Percentiles rank a stretch among this genome's conserved stretches.
Evolutionary conservation across 805 yeast species (phyloP).

Genomic region (Wickerhamia fluorescens): DNA sequence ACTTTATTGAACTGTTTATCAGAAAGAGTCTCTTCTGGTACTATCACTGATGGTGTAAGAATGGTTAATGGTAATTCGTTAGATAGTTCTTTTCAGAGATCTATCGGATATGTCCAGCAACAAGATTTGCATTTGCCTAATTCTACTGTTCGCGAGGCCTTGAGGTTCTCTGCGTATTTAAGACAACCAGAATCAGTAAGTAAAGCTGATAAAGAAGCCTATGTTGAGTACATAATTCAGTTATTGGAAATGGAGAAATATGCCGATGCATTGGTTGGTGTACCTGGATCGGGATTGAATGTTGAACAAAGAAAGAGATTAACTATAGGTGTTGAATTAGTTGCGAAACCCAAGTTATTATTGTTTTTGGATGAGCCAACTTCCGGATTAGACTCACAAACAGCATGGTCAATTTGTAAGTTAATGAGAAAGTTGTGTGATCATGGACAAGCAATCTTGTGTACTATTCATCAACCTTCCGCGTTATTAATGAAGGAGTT

Average conservation of each 20-base stretch:
- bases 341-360: slow-evolving; percentile 31
- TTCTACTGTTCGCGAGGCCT: slow-evolving; percentile 22
- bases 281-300: slow-evolving; percentile 28
- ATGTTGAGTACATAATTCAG: slow-evolving; percentile 17
- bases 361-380: slow-evolving; percentile 36
- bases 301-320: slow-evolving; percentile 35
- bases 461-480: slow-evolving; percentile 76
- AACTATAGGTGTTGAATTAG: slow-evolving; percentile 35
- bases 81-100: slow-evolving; percentile 21
- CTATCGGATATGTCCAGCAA: slow-evolving; percentile 26
- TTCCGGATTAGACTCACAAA: slow-evolving; percentile 36
- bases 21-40: slow-evolving; percentile 13
- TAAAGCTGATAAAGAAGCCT: slow-evolving; percentile 13
- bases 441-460: slow-evolving; percentile 68
- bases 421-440: slow-evolving; percentile 60
- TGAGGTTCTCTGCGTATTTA: slow-evolving; percentile 16
- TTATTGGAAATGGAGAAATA: slow-evolving; percentile 17
- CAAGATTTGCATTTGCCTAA: slow-evolving; percentile 23
- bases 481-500: slow-evolving; percentile 62
- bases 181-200: slow-evolving; percentile 15
- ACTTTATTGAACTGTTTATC: slow-evolving; percentile 35
- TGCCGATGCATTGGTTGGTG: slow-evolving; percentile 26
- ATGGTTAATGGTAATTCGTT: slow-evolving; percentile 19
- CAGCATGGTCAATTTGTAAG: slow-evolving; percentile 60
- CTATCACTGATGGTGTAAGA: slow-evolving; percentile 26